These are phyloP conservation scores for Juncus inflexus DNA, from an alignment of 176 grass and related monocot genomes.

Conservation along the genomic window DNA sequence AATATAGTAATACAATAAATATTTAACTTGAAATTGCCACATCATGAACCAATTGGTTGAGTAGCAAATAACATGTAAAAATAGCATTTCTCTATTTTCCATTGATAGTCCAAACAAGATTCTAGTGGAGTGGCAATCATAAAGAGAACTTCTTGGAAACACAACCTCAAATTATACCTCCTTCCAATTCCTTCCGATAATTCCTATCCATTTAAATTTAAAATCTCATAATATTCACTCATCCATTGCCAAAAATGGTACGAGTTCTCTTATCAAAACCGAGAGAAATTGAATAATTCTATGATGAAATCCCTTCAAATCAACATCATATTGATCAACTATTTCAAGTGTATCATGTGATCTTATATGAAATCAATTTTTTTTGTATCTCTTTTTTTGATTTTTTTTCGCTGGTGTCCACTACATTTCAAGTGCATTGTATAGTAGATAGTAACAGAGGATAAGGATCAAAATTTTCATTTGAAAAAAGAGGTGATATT, in stretches of 20 bases:
- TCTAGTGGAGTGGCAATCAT: conserved; percentile 11
- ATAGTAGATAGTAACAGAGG: too few relatives aligned
- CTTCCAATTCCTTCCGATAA: conserved; percentile 9
- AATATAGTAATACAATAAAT: too few relatives aligned
- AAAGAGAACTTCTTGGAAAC: conserved; percentile 17
- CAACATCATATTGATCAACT: conserved; percentile 21
- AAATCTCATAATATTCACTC: background rate
- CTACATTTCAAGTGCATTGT: too few relatives aligned
- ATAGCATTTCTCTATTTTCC: conserved; percentile 7
- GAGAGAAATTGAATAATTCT: conserved; percentile 12
- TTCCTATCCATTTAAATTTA: background rate
- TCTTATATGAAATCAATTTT: too few relatives aligned
- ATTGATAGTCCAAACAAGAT: conserved; percentile 17
- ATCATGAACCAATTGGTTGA: background rate
- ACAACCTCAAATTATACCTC: background rate
- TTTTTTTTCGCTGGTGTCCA: too few relatives aligned
- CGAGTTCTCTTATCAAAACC: background rate
- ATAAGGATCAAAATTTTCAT: too few relatives aligned
- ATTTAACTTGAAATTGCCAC: background rate
- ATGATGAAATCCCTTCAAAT: conserved; percentile 11
- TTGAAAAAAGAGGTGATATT: too few relatives aligned
- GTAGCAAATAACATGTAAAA: background rate
- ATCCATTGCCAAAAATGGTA: conserved; percentile 20
- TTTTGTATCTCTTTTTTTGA: too few relatives aligned
- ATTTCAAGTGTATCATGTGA: conserved; percentile 1